A percentile compares a stretch with the other conserved stretches of the same genome.
Conservation (phyloP, 164 flowering plant species). For the Pachysandra terminalis region DNA sequence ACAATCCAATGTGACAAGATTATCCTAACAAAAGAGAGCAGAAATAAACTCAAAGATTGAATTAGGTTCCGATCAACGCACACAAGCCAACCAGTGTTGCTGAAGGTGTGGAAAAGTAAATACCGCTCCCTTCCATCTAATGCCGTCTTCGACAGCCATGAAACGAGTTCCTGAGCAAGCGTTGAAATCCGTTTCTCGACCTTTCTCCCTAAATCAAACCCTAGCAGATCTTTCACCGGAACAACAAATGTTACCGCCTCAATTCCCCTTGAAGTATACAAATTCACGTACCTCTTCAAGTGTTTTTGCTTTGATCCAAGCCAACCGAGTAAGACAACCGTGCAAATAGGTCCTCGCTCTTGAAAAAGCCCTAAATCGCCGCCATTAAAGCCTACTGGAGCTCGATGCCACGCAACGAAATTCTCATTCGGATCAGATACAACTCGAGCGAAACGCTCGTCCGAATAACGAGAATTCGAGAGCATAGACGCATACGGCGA, state of each 20-base stretch:
- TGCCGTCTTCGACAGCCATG: constrained; percentile 49
- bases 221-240: constrained; percentile 50
- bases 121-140: constrained; percentile 54
- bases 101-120: constrained; percentile 86
- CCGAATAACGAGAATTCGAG: constrained; percentile 3
- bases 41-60: not conserved
- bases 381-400: constrained; percentile 16
- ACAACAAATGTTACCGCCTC: constrained; percentile 66
- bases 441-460: constrained; percentile 5
- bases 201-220: constrained; percentile 59
- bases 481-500: constrained; percentile 24
- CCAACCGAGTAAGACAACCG: constrained; percentile 91
- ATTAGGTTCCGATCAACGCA: constrained; percentile 34
- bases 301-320: constrained; percentile 79
- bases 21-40: not conserved
- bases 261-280: constrained; percentile 66
- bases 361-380: constrained; percentile 4
- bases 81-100: constrained; percentile 93
- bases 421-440: constrained; percentile 15
- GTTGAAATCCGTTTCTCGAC: constrained; percentile 43
- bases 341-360: constrained; percentile 24
- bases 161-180: constrained; percentile 45
- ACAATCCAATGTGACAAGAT: not conserved
- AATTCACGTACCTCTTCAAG: constrained; percentile 69
- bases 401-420: constrained; percentile 28